These are phyloP conservation scores for Brettanomyces custersianus DNA, from an alignment of 805 yeast genomes.

Conservation along the genomic window DNA sequence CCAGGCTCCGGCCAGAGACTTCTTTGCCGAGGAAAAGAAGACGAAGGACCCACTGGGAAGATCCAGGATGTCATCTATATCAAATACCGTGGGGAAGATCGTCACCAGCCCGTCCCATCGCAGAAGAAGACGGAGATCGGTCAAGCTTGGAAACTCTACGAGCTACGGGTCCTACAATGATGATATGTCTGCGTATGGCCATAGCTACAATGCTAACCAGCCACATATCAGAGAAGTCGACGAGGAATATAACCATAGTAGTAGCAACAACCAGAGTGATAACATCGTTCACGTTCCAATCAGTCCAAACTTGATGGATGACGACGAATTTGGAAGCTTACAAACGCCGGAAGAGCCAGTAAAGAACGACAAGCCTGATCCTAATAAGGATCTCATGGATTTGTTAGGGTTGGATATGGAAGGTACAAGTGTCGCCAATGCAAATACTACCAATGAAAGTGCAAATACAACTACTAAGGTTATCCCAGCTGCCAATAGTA, in stretches of 20 bases:
- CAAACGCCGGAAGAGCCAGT: slow-evolving; percentile 7
- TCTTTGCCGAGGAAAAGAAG: slow-evolving; percentile 1
- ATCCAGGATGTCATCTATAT: slow-evolving; percentile 12
- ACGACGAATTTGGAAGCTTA: slow-evolving; percentile 21
- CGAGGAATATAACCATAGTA: slow-evolving; percentile 3
- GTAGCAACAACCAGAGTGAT: no score
- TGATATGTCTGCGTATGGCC: slow-evolving; percentile 3
- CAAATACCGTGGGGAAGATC: slow-evolving; percentile 12
- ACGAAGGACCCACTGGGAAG: slow-evolving; percentile 15
- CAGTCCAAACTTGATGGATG: no score
- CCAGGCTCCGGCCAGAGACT: not conserved
- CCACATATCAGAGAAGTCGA: not conserved
- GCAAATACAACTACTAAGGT: not conserved
- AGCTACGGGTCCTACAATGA: slow-evolving; percentile 6
- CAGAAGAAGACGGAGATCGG: not conserved
- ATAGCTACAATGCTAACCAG: not conserved
- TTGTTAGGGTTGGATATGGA: slow-evolving; percentile 1
- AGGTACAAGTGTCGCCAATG: not conserved
- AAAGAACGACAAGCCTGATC: not conserved
- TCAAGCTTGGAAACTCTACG: not conserved
- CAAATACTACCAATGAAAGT: not conserved
- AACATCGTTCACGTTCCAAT: no score
- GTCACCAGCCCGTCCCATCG: slow-evolving; percentile 3
- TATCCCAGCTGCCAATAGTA: not conserved
- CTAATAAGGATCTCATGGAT: not conserved